Base-by-base conservation (phyloP, 805 yeast genomes). In the Candida xyloterini region DNA sequence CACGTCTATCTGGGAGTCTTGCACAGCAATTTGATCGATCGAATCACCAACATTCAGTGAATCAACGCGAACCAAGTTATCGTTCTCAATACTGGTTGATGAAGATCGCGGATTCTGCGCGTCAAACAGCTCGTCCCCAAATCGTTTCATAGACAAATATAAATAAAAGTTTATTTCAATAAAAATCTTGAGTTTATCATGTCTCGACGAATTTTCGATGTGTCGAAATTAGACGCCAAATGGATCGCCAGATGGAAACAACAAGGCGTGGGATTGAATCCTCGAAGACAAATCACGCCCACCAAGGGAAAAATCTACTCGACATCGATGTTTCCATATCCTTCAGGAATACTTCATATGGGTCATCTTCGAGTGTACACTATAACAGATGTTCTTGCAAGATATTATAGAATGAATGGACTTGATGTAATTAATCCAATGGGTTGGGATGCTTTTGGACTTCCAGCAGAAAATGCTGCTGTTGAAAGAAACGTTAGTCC, bases 361-460 rank as follows among this genome's bases (percentile, higher is more conserved):
- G 99, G 99, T 0, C 99, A 93, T 62, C 71, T 90, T 30, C 69
- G 99, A 38, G 99, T 93, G 0, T 93, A 86, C 61, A 84, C 96
- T 1, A 88, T 93, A 22, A 79, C 90, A 51, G 99, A 93, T 60
- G 83, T 80, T 2, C 57, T 93, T 27, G 74, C 95, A 1, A 68
- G 98, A 48, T 91, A 76, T 60, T 76, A 86, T 48, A 69, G 93
- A 47, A 73, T 86, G 63, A 76, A 74, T 35, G 96, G 96, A 1
- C 74, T 71, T 50, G 66, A 79, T 27, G 96, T 91, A 10, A 70
- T 91, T 2, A 96, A 93, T 57, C 97, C 98, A 0, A 90, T 93
- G 95, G 99, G 99, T 0, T 93, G 97, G 97, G 99, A 93, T 68
- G 95, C 98, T 0, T 93, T 93, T 70, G 99, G 99, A 1, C 68